These are phyloP conservation scores for Papilionanthe hybrid DNA, from an alignment of 116 monocot genomes.

Conservation along the genomic window DNA sequence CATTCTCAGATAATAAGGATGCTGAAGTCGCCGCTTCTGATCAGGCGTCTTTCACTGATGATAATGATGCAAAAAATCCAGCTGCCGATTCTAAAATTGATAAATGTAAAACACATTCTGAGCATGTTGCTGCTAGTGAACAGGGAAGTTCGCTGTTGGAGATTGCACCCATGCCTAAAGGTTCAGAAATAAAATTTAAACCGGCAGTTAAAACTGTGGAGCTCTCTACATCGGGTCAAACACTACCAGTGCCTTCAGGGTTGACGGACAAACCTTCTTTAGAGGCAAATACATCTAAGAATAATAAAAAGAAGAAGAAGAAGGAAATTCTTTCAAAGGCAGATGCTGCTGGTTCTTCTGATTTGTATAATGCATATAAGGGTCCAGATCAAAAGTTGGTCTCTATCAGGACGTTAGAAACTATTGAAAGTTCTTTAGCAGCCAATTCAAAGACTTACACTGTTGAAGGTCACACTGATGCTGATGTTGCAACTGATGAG, in stretches of 20 bases:
- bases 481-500: slow-evolving; percentile 9
- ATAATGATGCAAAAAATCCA: slow-evolving; percentile 6
- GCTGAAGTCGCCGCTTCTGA: background rate
- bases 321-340: slow-evolving; percentile 84
- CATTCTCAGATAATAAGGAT: background rate
- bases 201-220: slow-evolving; percentile 20
- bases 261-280: slow-evolving; percentile 30
- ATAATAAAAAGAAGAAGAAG: slow-evolving; percentile 55
- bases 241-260: slow-evolving; percentile 11
- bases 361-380: slow-evolving; percentile 93
- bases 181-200: slow-evolving; percentile 18
- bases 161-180: background rate
- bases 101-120: slow-evolving; percentile 10
- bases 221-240: background rate
- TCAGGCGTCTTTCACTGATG: slow-evolving; percentile 11
- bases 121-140: slow-evolving; percentile 11
- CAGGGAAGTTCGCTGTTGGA: slow-evolving; percentile 10
- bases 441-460: slow-evolving; percentile 13
- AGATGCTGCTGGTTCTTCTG: slow-evolving; percentile 77
- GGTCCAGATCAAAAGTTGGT: slow-evolving; percentile 70
- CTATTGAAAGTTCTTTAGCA: slow-evolving; percentile 19
- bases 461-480: slow-evolving; percentile 22
- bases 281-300: slow-evolving; percentile 38
- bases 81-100: background rate
- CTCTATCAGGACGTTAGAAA: slow-evolving; percentile 12